phyloP scores from a whole-genome alignment of 2,329 filamentous ascomycete species.

The Arthroderma uncinatum region DNA sequence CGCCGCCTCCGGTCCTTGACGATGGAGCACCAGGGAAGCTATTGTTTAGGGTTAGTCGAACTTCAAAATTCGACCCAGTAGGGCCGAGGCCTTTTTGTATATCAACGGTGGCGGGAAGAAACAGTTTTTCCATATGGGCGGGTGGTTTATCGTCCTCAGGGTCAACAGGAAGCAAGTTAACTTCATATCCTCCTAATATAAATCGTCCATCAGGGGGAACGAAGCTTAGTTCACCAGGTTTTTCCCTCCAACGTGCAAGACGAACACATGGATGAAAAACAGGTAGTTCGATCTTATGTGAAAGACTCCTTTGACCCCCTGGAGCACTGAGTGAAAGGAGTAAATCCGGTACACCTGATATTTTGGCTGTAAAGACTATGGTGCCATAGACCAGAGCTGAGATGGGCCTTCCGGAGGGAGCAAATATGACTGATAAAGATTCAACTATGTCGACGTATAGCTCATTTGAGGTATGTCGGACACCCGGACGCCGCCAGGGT shows the following conservation, averaged over 20 bases:
- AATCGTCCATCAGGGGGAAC: constrained; percentile 91
- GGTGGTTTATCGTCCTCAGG: constrained; percentile 46
- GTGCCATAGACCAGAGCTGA: constrained; percentile 82
- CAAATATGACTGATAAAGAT: constrained; percentile 73
- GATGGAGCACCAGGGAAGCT: constrained; percentile 45
- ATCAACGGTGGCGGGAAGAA: constrained; percentile 70
- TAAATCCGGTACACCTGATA: constrained; percentile 90
- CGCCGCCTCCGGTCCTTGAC: constrained; percentile 26
- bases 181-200: constrained; percentile 86
- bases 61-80: constrained; percentile 75
- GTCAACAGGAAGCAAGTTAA: constrained; percentile 69
- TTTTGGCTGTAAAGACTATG: constrained; percentile 88
- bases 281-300: constrained; percentile 67
- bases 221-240: constrained; percentile 86
- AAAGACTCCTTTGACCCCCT: constrained; percentile 66
- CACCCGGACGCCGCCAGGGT: constrained; percentile 84
- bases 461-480: constrained; percentile 92
- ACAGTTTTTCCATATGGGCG: constrained; percentile 51
- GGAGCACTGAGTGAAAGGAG: constrained; percentile 67
- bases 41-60: constrained; percentile 60
- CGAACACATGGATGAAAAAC: constrained; percentile 95
- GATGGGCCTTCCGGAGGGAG: constrained; percentile 78
- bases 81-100: constrained; percentile 69
- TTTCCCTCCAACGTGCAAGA: constrained; percentile 77
- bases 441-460: constrained; percentile 94